phyloP scores from a whole-genome alignment of 2,329 filamentous ascomycete species.

The Apiospora malaysiana region DNA sequence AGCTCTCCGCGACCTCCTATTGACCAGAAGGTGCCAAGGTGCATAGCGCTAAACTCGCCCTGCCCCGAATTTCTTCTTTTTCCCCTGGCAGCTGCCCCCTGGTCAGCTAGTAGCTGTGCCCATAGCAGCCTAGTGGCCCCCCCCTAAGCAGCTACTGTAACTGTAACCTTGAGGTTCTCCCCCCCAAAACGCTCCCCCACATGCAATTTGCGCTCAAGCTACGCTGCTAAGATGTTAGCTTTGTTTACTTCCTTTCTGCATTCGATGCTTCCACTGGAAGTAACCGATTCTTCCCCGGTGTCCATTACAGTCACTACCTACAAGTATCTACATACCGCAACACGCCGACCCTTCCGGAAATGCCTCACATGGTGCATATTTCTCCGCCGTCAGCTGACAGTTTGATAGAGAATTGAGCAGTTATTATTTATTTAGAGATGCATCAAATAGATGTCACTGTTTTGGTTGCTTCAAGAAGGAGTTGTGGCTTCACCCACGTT shows the following conservation, averaged over 20 bases:
- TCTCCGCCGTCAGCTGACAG: neutral
- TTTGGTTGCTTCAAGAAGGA: neutral
- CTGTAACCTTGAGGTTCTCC: neutral
- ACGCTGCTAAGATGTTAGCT: neutral
- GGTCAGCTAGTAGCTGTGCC: too few species aligned
- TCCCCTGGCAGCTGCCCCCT: neutral
- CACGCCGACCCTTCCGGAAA: neutral
- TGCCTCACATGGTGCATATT: neutral
- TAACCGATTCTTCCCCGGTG: neutral
- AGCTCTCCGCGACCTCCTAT: neutral
- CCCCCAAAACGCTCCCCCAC: neutral
- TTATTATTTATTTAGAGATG: too few species aligned
- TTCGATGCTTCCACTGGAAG: neutral
- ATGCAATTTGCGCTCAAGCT: neutral
- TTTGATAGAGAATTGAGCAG: neutral
- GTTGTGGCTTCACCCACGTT: neutral
- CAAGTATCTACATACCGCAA: too few species aligned
- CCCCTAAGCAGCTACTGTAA: too few species aligned
- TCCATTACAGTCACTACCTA: neutral
- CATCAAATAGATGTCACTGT: neutral
- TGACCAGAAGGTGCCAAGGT: neutral
- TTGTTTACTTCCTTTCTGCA: neutral
- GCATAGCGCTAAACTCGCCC: neutral
- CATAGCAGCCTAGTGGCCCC: too few species aligned
- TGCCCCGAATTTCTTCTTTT: neutral